Conservation (phyloP, 192 early-diverging fungal genomes). For the Endogone sp. region DNA sequence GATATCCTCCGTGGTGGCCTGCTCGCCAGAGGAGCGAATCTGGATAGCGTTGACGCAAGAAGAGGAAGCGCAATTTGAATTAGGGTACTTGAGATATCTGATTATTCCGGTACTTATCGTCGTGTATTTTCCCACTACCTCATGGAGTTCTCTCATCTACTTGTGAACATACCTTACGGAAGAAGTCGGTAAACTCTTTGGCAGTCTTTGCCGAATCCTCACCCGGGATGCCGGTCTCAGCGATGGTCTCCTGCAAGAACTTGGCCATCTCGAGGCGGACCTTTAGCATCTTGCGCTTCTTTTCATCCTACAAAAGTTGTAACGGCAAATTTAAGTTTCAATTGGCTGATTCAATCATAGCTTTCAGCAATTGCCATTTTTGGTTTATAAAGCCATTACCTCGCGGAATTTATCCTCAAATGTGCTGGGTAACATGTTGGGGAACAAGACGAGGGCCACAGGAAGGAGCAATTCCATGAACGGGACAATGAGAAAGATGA, state of each 20-base stretch:
- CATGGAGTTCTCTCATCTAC: no score
- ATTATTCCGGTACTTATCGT: no score
- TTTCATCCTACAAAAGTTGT: conserved; percentile 97
- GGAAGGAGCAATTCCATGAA: conserved; percentile 96
- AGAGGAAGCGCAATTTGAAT: not conserved
- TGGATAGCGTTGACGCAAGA: conserved; percentile 19
- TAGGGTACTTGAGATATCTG: no score
- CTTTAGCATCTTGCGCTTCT: conserved; percentile 86
- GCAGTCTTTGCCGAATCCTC: conserved; percentile 48
- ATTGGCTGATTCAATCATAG: no score
- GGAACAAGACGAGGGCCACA: conserved; percentile 88
- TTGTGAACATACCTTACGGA: conserved; percentile 68
- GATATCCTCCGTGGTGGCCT: conserved; percentile 78
- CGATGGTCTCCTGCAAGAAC: conserved; percentile 94
- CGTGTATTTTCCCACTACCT: no score
- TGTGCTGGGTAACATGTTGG: conserved; percentile 94
- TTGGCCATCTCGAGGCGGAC: conserved; percentile 93
- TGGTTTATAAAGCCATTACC: conserved; percentile 37
- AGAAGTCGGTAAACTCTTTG: conserved; percentile 72
- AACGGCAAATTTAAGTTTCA: no score
- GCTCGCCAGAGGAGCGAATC: conserved; percentile 80
- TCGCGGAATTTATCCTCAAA: conserved; percentile 88
- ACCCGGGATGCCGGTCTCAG: conserved; percentile 66
- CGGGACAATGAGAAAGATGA: conserved; percentile 88
- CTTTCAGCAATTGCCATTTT: not conserved